phyloP scores from a whole-genome alignment of 1,139 yeast genomes.

The Meyerozyma carpophila region DNA sequence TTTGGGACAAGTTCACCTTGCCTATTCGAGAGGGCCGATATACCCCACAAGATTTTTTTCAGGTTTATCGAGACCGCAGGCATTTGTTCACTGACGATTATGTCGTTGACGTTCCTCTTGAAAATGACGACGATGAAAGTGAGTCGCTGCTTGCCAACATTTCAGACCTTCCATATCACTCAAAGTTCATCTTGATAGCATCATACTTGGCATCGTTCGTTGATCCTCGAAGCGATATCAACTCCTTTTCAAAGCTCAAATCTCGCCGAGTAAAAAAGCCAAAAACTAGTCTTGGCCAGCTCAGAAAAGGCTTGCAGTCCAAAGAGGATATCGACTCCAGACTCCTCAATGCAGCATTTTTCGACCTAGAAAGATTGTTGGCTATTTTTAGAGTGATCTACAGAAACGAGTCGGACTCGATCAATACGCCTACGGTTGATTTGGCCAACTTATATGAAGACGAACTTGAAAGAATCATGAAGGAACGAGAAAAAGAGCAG shows the following conservation, averaged over 20 bases:
- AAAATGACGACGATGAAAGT: slow-evolving; percentile 5
- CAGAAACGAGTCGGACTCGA: slow-evolving; percentile 30
- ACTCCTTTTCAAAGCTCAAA: slow-evolving; percentile 55
- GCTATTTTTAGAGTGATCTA: slow-evolving; percentile 62
- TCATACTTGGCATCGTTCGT: slow-evolving; percentile 68
- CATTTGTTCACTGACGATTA: slow-evolving; percentile 37
- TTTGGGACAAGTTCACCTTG: slow-evolving; percentile 50
- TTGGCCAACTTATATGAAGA: slow-evolving; percentile 24
- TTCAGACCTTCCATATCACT: slow-evolving; percentile 44
- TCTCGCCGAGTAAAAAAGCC: slow-evolving; percentile 37
- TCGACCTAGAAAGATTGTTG: slow-evolving; percentile 62
- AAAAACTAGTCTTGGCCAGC: slow-evolving; percentile 12
- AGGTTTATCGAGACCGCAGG: slow-evolving; percentile 40
- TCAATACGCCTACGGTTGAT: slow-evolving; percentile 20
- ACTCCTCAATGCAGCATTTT: slow-evolving; percentile 53
- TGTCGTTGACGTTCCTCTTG: slow-evolving; percentile 22
- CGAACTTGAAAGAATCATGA: slow-evolving; percentile 24
- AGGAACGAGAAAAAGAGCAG: slow-evolving; percentile 27
- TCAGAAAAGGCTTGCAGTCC: slow-evolving; percentile 30
- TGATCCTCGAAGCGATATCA: slow-evolving; percentile 54
- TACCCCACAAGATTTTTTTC: slow-evolving; percentile 35
- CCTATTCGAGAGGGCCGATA: slow-evolving; percentile 32
- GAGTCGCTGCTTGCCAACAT: slow-evolving; percentile 1
- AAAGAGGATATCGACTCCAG: slow-evolving; percentile 47
- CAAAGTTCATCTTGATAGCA: slow-evolving; percentile 62